Evolutionary conservation across 140 eudicot species (phyloP), one percentile per base, ranked within the genome.

Genomic region (Ambrosia hybrid): DNA sequence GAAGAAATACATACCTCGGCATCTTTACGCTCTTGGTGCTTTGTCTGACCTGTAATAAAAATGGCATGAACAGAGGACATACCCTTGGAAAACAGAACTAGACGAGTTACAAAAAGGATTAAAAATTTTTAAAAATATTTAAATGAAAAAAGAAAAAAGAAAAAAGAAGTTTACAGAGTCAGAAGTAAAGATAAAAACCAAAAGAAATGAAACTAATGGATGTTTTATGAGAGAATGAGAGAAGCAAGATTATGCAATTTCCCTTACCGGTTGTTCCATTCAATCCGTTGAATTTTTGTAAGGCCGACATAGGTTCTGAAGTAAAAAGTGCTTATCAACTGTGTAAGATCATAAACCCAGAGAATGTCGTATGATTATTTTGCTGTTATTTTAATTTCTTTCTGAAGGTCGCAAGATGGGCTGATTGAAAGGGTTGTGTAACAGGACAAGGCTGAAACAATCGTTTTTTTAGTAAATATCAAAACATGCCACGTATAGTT

Each of bases 261-360:
- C 76, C 58, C 51, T 85, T 78, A 91, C 99, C 99, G 83, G 67
- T 94, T 94, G 79, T 90, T 94, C 99, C 99, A 94, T 67, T 94
- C 97, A 57, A 74, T 83, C 76, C 90, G 89, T 73, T 90, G 97
- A 79, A 86, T 78, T 83, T 87, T 94, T 4, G 97, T 88, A 58
- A 94, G 96, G 55, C 89, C 86, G 7, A 80, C 83, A 77, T 90
- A 94, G 5, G 85, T 84, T 81, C 87, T 83, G 82, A 90, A 94
- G 90, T 90, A 86, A 65, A 83, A 83, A 30, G 85, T 65, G 91
- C 99, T 90, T 71, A 94, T 78, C 72, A 90, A 65, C 76, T 90
- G 87, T 39, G 89, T 80, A 74, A 90, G 85, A 84, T 94, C 96
- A 76, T 90, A 90, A 76, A 88, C 78, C 99, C 90, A 89, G 52